Evolutionary conservation across 2,329 filamentous ascomycete genomes (phyloP), one percentile per base, ranked within the genome.

Genomic region (Hypocrella siamensis): DNA sequence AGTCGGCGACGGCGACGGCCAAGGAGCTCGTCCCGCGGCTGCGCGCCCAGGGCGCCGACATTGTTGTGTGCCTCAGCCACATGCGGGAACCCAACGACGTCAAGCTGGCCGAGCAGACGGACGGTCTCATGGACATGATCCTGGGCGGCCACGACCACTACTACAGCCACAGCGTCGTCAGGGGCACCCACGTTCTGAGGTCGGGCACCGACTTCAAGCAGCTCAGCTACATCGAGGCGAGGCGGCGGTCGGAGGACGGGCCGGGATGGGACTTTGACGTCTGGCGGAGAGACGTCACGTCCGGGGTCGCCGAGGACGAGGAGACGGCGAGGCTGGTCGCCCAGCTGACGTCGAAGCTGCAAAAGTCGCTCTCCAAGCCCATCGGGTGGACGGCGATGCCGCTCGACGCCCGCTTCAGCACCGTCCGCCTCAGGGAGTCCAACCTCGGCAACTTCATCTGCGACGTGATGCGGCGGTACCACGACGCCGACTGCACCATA

Each of bases 201-300:
- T 92, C 82, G 0, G 85, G 86, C 1, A 83, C 77, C 14, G 86
- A 94, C 51, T 94, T 93, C 57, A 92, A 90, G 56, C 81, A 94
- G 49, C 61, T 93, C 21, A 90, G 81, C 48, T 93, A 93, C 47
- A 68, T 94, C 32, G 82, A 93, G 51, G 79, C 73, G 2, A 70
- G 81, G 42, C 65, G 71, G 16, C 72, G 67, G 39, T 35, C 49
- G 1, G 43, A 59, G 46, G 44, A 47, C 14, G 40, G 48, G 12
- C 47, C 45, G 12, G 66, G 67, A 14, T 93, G 84, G 84, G 72
- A 88, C 40, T 77, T 92, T 42, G 71, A 77, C 38, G 88, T 93
- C 38, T 65, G 65, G 40, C 69, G 83, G 17, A 67, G 80, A 19
- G 83, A 93, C 42, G 60, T 90, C 22, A 69, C 79, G 4, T 75